Base-by-base conservation (phyloP, 345 rosid species). In the Psidium friedrichsthalianum region DNA sequence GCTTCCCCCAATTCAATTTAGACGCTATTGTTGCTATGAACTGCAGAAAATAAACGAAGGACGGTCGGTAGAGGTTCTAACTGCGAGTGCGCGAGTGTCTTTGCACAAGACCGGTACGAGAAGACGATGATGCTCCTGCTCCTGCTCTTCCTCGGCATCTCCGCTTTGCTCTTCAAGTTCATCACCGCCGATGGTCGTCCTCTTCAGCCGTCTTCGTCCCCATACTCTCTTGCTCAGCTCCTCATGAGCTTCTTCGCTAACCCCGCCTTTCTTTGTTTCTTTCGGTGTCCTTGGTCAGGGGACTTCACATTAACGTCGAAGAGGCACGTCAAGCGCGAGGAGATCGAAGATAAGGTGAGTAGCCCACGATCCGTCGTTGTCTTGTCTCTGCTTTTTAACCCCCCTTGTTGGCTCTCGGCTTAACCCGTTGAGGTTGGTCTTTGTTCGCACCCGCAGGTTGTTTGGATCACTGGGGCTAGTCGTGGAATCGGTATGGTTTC, bases 381-480 rank as follows among this genome's bases (percentile, higher is more conserved):
- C 49, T 49, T 12, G 12, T 18, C 11, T 14, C 54, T 36, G 64
- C 86, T 56, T 8, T 44, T 80, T n/a, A n/a, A n/a, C 21, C 7
- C 52, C 49, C 10, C 27, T 29, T 21, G 74, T 12, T n/a, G n/a
- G 29, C 56, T 47, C 1, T 51, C 7, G 52, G 44, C 32, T 82
- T 36, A 6, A 52, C 49, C 74, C 14, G 27, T n/a, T 14, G 69
- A 57, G 51, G 40, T 84, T 83, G 44, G 47, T 6, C 74, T 88
- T 80, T 84, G 83, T 40, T 88, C 5, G 81, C 85, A 64, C 40
- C 25, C 76, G 42, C 82, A 94, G 99, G 98, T 97, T 36, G 89
- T 95, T 40, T 97, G 99, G 99, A 94, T 97, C 78, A 97, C 99
- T 76, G 98, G 99, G 21, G 98, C 98, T 51, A 95, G 99, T 88